Evolutionary conservation across 129 eudicot genomes (phyloP).

Genomic region (Silybum marianum): DNA sequence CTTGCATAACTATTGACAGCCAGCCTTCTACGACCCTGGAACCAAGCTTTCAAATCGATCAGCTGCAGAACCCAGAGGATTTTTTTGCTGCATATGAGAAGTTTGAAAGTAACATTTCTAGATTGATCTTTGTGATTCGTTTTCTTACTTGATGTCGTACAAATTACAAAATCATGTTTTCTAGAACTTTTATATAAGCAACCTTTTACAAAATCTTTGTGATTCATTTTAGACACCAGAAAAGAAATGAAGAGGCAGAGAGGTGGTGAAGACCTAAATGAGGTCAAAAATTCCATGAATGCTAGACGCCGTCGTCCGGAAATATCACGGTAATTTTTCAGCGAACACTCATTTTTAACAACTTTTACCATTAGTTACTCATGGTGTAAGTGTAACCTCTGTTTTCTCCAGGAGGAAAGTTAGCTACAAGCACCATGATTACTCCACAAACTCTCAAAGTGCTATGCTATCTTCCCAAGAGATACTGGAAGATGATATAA

Average conservation of each 20-base stretch:
- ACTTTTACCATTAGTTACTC: background rate
- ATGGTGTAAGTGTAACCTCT: background rate
- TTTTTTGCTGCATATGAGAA: conserved; percentile 66
- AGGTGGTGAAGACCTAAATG: conserved; percentile 40
- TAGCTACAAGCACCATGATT: conserved; percentile 47
- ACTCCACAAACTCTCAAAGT: conserved; percentile 40
- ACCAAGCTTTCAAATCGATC: conserved; percentile 48
- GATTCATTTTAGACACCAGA: conserved; percentile 43
- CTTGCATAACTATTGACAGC: conserved; percentile 46
- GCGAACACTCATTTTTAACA: background rate
- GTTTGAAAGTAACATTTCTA: conserved; percentile 50
- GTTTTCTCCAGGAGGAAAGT: conserved; percentile 51
- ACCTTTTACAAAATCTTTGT: background rate
- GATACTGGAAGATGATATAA: conserved; percentile 36
- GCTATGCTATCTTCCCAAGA: conserved; percentile 53
- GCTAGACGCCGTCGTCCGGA: conserved; percentile 60
- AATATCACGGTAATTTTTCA: conserved; percentile 52
- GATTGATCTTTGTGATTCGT: conserved; percentile 18
- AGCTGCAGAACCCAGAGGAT: conserved; percentile 61
- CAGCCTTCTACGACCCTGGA: conserved; percentile 48
- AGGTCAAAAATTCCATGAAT: conserved; percentile 24
- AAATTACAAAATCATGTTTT: background rate
- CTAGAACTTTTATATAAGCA: background rate
- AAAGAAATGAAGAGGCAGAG: conserved; percentile 62
- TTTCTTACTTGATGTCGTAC: background rate